phyloP scores from a whole-genome alignment of 805 yeast species.

The Pichia scutulata region DNA sequence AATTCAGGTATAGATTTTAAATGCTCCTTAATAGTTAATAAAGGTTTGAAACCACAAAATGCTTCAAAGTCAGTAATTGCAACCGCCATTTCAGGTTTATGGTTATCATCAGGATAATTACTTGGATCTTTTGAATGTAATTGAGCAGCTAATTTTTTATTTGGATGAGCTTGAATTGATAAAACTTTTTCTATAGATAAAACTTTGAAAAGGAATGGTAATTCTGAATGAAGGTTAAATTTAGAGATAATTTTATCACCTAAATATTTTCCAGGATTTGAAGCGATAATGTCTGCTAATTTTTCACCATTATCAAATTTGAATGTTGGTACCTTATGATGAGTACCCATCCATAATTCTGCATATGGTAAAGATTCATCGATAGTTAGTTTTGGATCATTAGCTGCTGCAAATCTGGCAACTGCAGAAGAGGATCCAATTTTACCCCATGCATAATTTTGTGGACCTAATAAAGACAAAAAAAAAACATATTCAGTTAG shows the following conservation, averaged over 20 bases:
- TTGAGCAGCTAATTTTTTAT: constrained; percentile 70
- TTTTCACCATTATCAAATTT: constrained; percentile 41
- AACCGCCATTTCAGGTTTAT: constrained; percentile 99
- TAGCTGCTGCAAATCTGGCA: constrained; percentile 72
- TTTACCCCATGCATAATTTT: constrained; percentile 46
- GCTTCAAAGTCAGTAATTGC: constrained; percentile 96
- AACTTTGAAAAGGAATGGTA: constrained; percentile 92
- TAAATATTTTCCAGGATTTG: constrained; percentile 50
- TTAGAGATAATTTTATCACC: constrained; percentile 51
- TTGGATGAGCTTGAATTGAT: constrained; percentile 97
- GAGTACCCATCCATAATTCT: constrained; percentile 99
- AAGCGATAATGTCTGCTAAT: constrained; percentile 59
- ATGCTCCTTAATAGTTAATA: constrained; percentile 63
- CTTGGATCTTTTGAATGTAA: constrained; percentile 79
- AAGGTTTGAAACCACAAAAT: constrained; percentile 95
- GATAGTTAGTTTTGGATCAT: constrained; percentile 53
- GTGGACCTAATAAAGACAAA: constrained; percentile 23
- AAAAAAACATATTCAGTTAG: not conserved
- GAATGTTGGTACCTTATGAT: constrained; percentile 79
- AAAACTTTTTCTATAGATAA: constrained; percentile 88
- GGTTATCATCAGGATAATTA: constrained; percentile 96
- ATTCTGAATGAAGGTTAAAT: constrained; percentile 56
- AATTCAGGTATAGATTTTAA: constrained; percentile 74
- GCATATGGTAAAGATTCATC: constrained; percentile 86
- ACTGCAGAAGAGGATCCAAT: constrained; percentile 80